Conservation (phyloP, 441 rosid species). For the Pelargonium fulgidum region DNA sequence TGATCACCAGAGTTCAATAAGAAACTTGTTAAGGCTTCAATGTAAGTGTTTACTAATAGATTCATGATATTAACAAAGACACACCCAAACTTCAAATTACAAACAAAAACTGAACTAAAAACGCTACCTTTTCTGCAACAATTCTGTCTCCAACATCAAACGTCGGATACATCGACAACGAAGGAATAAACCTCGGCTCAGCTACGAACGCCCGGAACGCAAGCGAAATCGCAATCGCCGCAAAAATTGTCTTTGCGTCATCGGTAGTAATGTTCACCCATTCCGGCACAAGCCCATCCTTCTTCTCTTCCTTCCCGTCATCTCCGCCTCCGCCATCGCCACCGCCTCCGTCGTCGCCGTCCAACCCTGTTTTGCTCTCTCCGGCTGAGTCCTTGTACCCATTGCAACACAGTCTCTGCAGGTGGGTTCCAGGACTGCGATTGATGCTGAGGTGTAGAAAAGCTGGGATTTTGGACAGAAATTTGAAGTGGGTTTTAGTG, state of each 20-base stretch:
- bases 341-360: constrained; percentile 25
- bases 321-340: constrained; percentile 30
- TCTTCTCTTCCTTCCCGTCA: constrained; percentile 36
- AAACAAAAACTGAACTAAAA: background rate
- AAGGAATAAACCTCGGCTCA: constrained; percentile 69
- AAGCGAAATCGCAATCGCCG: constrained; percentile 62
- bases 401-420: constrained; percentile 28
- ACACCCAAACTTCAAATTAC: background rate
- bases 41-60: too few species aligned
- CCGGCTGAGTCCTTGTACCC: constrained; percentile 48
- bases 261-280: constrained; percentile 65
- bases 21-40: background rate
- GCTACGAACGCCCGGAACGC: constrained; percentile 83
- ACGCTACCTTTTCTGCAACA: constrained; percentile 80
- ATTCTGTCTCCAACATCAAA: constrained; percentile 69
- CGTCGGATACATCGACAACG: constrained; percentile 31
- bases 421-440: constrained; percentile 15
- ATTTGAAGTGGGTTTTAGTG: constrained; percentile 15
- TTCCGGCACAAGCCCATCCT: constrained; percentile 43
- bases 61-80: background rate
- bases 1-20: background rate
- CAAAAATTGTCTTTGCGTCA: constrained; percentile 73
- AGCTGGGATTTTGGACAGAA: constrained; percentile 10
- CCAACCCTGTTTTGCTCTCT: constrained; percentile 31
- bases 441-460: background rate